phyloP scores from a whole-genome alignment of 164 flowering plant genomes.

The Chimonanthus salicifolius region DNA sequence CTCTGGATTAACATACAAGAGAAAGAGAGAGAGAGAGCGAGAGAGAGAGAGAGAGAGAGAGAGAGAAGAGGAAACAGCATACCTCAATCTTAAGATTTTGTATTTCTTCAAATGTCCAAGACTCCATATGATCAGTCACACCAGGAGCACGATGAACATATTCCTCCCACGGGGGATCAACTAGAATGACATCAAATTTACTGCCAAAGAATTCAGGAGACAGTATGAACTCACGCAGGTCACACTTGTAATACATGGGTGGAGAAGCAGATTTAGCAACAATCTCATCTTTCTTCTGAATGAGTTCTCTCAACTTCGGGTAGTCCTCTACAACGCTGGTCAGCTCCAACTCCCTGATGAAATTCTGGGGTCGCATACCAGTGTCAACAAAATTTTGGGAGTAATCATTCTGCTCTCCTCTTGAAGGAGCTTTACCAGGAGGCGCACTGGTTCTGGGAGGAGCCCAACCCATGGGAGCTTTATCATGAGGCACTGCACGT shows the following conservation, averaged over 20 bases:
- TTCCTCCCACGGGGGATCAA: conserved; percentile 99
- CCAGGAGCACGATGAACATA: conserved; percentile 99
- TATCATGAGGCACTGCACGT: conserved; percentile 65
- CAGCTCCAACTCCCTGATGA: conserved; percentile 90
- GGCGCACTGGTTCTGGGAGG: conserved; percentile 66
- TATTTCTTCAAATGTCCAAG: conserved; percentile 97
- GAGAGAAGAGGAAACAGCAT: neutral
- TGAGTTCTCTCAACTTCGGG: conserved; percentile 95
- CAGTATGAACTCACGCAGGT: conserved; percentile 66
- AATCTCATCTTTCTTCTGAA: conserved; percentile 97
- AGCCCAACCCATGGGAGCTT: conserved; percentile 58
- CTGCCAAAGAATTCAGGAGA: conserved; percentile 87
- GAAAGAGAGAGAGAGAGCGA: neutral
- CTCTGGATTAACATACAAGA: neutral
- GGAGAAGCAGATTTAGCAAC: conserved; percentile 76
- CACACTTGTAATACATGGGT: conserved; percentile 92
- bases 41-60: neutral
- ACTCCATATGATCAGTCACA: conserved; percentile 88
- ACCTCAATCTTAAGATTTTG: conserved; percentile 96
- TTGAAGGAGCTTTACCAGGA: conserved; percentile 95
- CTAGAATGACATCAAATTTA: conserved; percentile 96
- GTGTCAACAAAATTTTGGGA: conserved; percentile 99
- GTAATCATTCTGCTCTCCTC: conserved; percentile 99
- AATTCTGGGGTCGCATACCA: conserved; percentile 96
- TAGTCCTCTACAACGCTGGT: conserved; percentile 95